These are phyloP conservation scores for Mimosa pudica DNA, from an alignment of 306 rosid genomes.

Conservation along the genomic window DNA sequence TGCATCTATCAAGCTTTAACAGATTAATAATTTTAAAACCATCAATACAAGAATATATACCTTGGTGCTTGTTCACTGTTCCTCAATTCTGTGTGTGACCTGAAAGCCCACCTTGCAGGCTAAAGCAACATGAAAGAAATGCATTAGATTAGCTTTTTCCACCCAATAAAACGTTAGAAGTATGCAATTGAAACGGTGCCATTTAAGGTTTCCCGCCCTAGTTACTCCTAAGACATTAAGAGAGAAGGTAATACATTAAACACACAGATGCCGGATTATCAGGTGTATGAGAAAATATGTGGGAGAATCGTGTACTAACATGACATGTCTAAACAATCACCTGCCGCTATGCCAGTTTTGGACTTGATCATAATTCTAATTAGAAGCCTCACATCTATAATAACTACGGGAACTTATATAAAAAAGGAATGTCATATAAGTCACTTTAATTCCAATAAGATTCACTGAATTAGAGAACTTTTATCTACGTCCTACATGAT, in stretches of 20 bases:
- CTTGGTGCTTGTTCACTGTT: constrained; percentile 90
- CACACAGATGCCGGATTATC: background rate
- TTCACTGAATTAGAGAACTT: background rate
- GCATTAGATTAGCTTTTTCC: constrained; percentile 23
- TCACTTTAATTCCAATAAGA: background rate
- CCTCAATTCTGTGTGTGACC: constrained; percentile 87
- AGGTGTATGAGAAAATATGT: background rate
- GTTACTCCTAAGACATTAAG: constrained; percentile 5
- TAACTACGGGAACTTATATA: background rate
- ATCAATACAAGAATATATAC: constrained; percentile 45
- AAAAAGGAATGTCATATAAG: background rate
- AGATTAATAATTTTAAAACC: constrained; percentile 6
- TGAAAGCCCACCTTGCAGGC: constrained; percentile 93
- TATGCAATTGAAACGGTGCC: constrained; percentile 11
- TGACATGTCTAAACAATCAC: constrained; percentile 28
- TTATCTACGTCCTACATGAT: background rate
- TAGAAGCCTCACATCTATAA: constrained; percentile 13
- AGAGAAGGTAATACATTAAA: constrained; percentile 13
- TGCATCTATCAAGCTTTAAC: background rate
- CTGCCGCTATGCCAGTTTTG: constrained; percentile 9
- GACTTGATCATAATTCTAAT: constrained; percentile 19
- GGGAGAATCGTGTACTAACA: constrained; percentile 14
- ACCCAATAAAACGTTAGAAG: constrained; percentile 7
- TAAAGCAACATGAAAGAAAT: constrained; percentile 41
- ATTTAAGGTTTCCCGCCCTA: background rate